Evolutionary conservation across 108 stramenopile genomes (phyloP).

Genomic region (Conticribra guillardii): DNA sequence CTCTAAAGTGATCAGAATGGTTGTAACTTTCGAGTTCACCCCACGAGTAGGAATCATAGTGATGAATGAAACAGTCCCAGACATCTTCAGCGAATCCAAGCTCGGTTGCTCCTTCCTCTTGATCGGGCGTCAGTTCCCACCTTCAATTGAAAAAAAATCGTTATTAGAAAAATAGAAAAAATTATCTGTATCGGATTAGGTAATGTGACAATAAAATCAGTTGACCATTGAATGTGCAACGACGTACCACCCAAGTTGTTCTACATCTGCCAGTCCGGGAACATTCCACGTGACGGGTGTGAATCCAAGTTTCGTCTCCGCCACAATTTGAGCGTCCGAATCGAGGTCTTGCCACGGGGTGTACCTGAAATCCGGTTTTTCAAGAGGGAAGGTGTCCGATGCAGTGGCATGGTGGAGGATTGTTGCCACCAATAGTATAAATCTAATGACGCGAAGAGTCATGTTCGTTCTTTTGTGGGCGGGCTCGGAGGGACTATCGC

Average conservation of each 20-base stretch:
- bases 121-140: constrained; percentile 23
- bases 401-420: no score
- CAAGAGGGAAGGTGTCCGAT: background rate
- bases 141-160: no score
- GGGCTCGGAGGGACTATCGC: no score
- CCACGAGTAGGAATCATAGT: constrained; percentile 49
- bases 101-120: constrained; percentile 21
- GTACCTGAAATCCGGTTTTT: background rate
- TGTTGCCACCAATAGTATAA: no score
- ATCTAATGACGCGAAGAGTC: no score
- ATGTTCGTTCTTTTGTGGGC: no score
- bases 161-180: background rate
- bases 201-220: background rate
- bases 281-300: background rate
- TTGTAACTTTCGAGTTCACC: constrained; percentile 26
- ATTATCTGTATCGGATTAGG: background rate
- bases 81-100: constrained; percentile 40
- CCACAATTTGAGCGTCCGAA: background rate
- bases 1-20: constrained; percentile 7
- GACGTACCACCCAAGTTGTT: background rate
- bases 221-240: background rate
- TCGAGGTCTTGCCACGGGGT: background rate
- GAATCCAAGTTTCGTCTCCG: background rate
- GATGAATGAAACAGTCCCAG: constrained; percentile 60
- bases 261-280: background rate